Evolutionary conservation across 805 yeast species (phyloP), one percentile per base, ranked within the genome.

Genomic region (Pichia ethanolica): DNA sequence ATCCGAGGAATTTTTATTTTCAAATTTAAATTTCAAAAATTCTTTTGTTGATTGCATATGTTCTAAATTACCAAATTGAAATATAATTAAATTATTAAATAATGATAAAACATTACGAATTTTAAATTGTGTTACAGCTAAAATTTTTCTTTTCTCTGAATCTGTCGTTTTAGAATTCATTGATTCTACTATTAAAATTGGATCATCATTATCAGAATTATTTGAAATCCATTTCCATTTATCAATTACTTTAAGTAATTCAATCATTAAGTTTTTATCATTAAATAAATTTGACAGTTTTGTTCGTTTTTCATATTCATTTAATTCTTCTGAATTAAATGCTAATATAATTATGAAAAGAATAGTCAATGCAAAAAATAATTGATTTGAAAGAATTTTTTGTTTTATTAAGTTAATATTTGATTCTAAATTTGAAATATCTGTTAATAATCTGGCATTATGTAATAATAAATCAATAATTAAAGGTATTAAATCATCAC

Each of bases 1-100:
- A 26, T 45, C 33, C 8, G 30, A 12, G 2, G 13, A 11, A 11
- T 13, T 7, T 25, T 39, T 5, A 13, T 13, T 28, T 42, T 69
- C 71, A 59, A 73, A 77, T 41, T 69, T 70, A 33, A 67, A 57
- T 33, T 70, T 63, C 26, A 83, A 64, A 54, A 70, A 78, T 3
- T 65, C 59, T 56, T 83, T 81, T 7, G 81, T 71, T 14, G 65
- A 53, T 13, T 63, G 55, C 27, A 79, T 59, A 3, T 69, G 60
- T 0, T 63, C 53, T 0, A 68, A 53, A 52, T 71, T 81, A 2
- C 97, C 97, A 68, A 89, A 77, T 51, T 78, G 80, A 11, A 83
- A 65, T 10, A 78, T 56, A 1, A 83, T 57, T 13, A 79, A 60
- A 53, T 82, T 82, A 66, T 81, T 77, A 1, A 79, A 53, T 1